Evolutionary conservation across 768 basidiomycete species (phyloP), one percentile per base, ranked within the genome.

Genomic region (Phaeolepiota aurea): DNA sequence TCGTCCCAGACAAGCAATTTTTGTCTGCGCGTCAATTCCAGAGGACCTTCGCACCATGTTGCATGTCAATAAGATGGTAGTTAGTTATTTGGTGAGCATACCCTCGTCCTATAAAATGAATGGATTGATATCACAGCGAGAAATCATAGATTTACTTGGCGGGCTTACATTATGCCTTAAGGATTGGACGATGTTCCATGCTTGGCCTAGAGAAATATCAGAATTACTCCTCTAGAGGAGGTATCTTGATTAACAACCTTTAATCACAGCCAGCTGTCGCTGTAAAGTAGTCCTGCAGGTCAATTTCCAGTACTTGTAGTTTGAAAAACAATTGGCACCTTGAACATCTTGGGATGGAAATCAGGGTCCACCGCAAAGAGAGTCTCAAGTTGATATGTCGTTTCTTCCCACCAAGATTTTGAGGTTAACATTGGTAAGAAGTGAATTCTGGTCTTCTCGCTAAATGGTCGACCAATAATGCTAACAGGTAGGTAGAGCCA

Each of bases 201-300:
- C 90, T 56, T 93, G 90, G 10, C 88, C 70, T 72, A 43, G 28
- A 16, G 13, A 20, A 16, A 16, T 43, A 33, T 37, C 32, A 32
- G 18, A 46, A 39, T 30, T 20, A 11, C 21, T 28, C 7, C 9
- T n/a, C 7, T 5, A 5, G 18, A 10, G 20, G 30, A 33, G 15
- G n/a, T 5, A 41, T 20, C 4, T 28, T 32, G 28, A 4, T 14
- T 4, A 11, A 18, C 40, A 18, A 65, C 73, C 90, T 63, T 93
- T 93, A 44, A 94, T 82, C 3, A 94, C 88, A n/a, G 88, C 82
- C 42, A 93, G 61, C 71, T 94, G 91, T 45, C 83, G 71, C 83
- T 87, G 53, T 3, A 38, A 45, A 11, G n/a, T 23, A 16, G 22
- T 30, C n/a, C n/a, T n/a, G n/a, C n/a, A n/a, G 19, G 39, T 11